Evolutionary conservation across 140 eudicot genomes (phyloP).

Genomic region (Cichorium intybus): DNA sequence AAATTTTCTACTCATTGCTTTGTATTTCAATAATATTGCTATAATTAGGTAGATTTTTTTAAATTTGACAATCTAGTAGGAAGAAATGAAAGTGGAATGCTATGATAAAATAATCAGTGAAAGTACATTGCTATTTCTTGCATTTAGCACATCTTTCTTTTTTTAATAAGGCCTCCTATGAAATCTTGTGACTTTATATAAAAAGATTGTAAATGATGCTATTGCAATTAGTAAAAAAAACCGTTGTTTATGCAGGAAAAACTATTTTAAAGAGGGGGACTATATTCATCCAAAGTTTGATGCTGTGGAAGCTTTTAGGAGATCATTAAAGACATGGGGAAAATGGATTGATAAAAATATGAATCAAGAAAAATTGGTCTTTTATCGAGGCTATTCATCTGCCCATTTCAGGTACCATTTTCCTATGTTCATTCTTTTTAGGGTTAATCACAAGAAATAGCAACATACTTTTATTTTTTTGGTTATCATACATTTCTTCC

Average conservation of each 20-base stretch:
- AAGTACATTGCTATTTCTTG: too few relatives aligned
- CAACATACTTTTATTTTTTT: background rate
- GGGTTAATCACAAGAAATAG: too few relatives aligned
- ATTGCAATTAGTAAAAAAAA: background rate
- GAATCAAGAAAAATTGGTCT: constrained; percentile 48
- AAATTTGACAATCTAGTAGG: too few relatives aligned
- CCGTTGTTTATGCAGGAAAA: constrained; percentile 54
- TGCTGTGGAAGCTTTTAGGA: constrained; percentile 84
- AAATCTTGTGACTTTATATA: background rate
- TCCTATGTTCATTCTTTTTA: background rate
- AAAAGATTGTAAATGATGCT: background rate
- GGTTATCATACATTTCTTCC: background rate
- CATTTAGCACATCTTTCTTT: too few relatives aligned
- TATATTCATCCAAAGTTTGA: constrained; percentile 67
- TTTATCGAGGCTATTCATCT: constrained; percentile 89
- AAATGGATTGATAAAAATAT: constrained; percentile 69
- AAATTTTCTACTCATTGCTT: too few relatives aligned
- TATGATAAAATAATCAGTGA: too few relatives aligned
- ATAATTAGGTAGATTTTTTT: background rate
- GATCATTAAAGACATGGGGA: constrained; percentile 85
- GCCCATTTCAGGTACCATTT: constrained; percentile 84
- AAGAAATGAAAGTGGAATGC: too few relatives aligned
- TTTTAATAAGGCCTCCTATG: too few relatives aligned
- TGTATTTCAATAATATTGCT: too few relatives aligned
- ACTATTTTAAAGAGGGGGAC: constrained; percentile 82